Evolutionary conservation across 169 alveolate genomes (phyloP), one percentile per base, ranked within the genome.

Genomic region (Cryptosporidium felis): DNA sequence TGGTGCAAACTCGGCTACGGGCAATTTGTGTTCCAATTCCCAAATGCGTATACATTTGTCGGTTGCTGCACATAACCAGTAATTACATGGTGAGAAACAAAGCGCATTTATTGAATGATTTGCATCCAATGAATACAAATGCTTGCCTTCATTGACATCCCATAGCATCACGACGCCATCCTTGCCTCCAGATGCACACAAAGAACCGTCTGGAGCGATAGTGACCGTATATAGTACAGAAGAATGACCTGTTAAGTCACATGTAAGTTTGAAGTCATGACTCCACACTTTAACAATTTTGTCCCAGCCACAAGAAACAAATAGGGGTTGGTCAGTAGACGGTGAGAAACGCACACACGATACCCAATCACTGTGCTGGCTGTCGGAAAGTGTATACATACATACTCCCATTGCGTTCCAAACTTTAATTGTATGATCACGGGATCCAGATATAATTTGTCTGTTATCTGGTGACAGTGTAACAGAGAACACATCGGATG

Each of bases 401-500:
- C 99, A 96, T 88, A 96, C 99, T 14, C 98, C 99, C 91, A 97
- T 94, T 18, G 99, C 96, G 94, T 98, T 98, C 99, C 99, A 97
- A 32, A 60, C 90, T 89, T 94, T 96, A 82, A 98, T 95, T 82
- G 97, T 94, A 82, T 96, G 95, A 94, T 98, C 99, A 82, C 99
- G 96, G 53, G 97, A 94, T 23, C 99, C 99, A n/a, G 99, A 96
- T 56, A 97, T 97, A 85, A 98, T 98, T 92, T 97, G 98, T 67
- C 99, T 94, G 94, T 97, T 97, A 90, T 98, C 99, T 14, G 98
- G 99, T 81, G 98, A 95, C 93, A 98, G 96, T 14, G 98, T 98
- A 62, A 96, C 99, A 74, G 98, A 94, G 94, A 93, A 92, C 80
- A 96, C 98, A 89, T 96, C 98, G 82, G 94, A 91, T 32, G 96